Evolutionary conservation across 1,284 basidiomycete species (phyloP).

Genomic region (Schizophyllum amplum): DNA sequence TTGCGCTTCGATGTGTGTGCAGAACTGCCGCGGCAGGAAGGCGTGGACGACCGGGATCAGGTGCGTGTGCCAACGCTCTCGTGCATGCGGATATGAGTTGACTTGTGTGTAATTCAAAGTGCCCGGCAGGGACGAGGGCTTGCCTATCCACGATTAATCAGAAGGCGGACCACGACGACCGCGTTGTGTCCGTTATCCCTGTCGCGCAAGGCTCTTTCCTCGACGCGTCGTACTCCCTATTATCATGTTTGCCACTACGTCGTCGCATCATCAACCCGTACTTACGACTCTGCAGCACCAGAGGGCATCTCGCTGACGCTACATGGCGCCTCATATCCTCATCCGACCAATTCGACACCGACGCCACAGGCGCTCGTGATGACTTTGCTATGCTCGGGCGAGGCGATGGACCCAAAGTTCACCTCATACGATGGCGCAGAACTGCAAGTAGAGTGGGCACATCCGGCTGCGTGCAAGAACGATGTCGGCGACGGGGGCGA

Average conservation of each 20-base stretch:
- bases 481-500: conserved; percentile 13
- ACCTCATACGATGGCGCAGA: conserved; percentile 51
- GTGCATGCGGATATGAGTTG: not conserved
- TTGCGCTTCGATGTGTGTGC: conserved; percentile 52
- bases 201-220: conserved; percentile 43
- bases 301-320: conserved; percentile 51
- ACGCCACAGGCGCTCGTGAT: conserved; percentile 52
- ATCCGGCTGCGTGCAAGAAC: conserved; percentile 39
- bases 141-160: conserved; percentile 62
- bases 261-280: conserved; percentile 3
- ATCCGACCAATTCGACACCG: conserved; percentile 29
- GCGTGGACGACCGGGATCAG: conserved; percentile 53
- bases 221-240: conserved; percentile 28
- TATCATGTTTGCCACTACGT: conserved; percentile 37
- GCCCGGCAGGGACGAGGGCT: conserved; percentile 55
- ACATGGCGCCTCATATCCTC: conserved; percentile 56
- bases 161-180: conserved; percentile 43
- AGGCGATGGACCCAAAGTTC: conserved; percentile 40
- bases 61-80: conserved; percentile 29
- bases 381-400: conserved; percentile 46
- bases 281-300: conserved; percentile 27
- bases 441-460: conserved; percentile 51
- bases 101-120: conserved; percentile 34
- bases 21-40: conserved; percentile 42
- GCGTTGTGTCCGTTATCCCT: conserved; percentile 60